These are phyloP conservation scores for Beta vulgaris DNA, from an alignment of 148 eudicot species.

Conservation along the genomic window DNA sequence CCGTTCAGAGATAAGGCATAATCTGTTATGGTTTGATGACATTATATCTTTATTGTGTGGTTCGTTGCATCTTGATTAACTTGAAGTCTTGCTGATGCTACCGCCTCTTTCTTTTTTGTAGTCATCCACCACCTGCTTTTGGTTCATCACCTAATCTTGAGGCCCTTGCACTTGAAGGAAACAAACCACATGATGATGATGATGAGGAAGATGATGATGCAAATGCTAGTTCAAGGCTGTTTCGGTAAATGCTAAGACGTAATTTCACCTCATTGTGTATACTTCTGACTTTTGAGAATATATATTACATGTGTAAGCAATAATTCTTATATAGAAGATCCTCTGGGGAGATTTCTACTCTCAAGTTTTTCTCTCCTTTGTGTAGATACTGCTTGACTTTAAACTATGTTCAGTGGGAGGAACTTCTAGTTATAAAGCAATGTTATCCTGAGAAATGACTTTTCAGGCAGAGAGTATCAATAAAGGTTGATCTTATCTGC, in stretches of 20 bases:
- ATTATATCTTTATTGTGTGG: background rate
- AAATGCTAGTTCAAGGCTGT: constrained; percentile 42
- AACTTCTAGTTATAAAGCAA: background rate
- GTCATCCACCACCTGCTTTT: constrained; percentile 94
- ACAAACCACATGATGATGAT: constrained; percentile 46
- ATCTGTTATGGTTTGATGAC: background rate
- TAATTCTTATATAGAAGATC: background rate
- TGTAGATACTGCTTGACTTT: background rate
- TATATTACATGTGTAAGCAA: background rate
- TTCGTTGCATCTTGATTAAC: background rate
- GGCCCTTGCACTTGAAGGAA: constrained; percentile 92
- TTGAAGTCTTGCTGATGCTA: constrained; percentile 19
- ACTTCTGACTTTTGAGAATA: background rate
- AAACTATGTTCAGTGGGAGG: background rate
- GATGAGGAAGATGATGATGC: constrained; percentile 56
- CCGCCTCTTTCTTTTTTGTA: constrained; percentile 28
- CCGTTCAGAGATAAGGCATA: too few relatives aligned
- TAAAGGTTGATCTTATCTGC: constrained; percentile 3
- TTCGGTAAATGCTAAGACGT: constrained; percentile 46
- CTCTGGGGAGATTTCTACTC: background rate
- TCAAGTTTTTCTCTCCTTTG: background rate
- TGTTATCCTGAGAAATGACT: constrained; percentile 3
- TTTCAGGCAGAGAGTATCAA: background rate
- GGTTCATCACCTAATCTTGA: constrained; percentile 96
- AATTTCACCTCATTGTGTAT: constrained; percentile 11